Base-by-base conservation (phyloP, 2,329 filamentous ascomycete genomes). In the Penicillium sp. region DNA sequence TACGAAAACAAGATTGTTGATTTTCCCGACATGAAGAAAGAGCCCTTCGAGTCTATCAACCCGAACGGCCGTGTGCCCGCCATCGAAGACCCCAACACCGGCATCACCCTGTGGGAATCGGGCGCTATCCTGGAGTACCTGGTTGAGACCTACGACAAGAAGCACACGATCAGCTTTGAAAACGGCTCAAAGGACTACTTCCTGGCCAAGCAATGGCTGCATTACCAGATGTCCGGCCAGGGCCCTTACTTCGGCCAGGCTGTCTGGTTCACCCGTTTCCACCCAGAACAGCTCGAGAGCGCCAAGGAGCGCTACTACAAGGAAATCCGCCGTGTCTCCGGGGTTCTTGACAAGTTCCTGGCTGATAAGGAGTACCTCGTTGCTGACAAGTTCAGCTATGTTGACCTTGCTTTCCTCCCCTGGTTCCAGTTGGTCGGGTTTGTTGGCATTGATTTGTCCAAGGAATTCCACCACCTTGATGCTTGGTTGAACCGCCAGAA, bases 211-310 rank as follows among this genome's bases (percentile, higher is more conserved):
- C 75, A 78, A 46, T 79, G 74, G 74, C 67, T 79, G 4, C 71
- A 69, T 56, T 79, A 72, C 63, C 76, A 79, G 60, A 62, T 67
- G 20, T 71, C 71, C 3, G 76, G 76, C 9, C 77, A 79, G 50
- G 77, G 76, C 0, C 77, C 77, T 1, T 79, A 79, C 58, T 79
- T 71, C 51, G 78, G 78, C 4, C 77, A 79, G 60, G 65, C 65
- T 4, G 63, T 65, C 14, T 80, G 76, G 77, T 79, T 76, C 61
- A 56, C 38, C 11, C 48, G 53, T 14, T 75, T 66, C 53, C 74
- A 79, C 59, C 61, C 64, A 0, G 76, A 80, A 52, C 73, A 73
- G 54, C 25, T 78, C 13, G 67, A 63, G 1, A 71, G 68, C 13
- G 77, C 74, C 3, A 62, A 74, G 16, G 69, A 77, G 14, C 73